phyloP scores from a whole-genome alignment of 495 filamentous ascomycete genomes.

The Trichoderma virens region DNA sequence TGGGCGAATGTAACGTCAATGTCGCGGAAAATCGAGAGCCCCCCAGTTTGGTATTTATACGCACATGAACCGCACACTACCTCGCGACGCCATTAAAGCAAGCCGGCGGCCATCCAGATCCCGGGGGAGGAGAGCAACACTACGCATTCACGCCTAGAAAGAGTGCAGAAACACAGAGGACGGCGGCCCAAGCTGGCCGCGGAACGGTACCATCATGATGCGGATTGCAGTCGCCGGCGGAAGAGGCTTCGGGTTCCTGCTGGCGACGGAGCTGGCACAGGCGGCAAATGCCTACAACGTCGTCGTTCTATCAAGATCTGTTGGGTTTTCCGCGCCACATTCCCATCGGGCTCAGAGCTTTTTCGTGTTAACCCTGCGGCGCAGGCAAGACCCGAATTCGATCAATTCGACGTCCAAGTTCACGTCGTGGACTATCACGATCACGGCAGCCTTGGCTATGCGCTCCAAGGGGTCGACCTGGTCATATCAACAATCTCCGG shows the following conservation, averaged over 20 bases:
- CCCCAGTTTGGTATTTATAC: conserved; percentile 8
- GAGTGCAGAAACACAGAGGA: not conserved
- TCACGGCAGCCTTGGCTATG: conserved; percentile 46
- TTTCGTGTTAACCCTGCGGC: conserved; percentile 12
- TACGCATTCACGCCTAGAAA: not conserved
- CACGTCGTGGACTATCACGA: conserved; percentile 56
- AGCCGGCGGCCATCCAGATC: not conserved
- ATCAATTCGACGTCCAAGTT: conserved; percentile 48
- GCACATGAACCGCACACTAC: conserved; percentile 6
- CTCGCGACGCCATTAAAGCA: not conserved
- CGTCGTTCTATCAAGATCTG: conserved; percentile 58
- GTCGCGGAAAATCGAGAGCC: conserved; percentile 6
- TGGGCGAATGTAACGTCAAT: conserved; percentile 6
- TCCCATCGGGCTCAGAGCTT: not conserved
- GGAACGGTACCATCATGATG: conserved; percentile 40
- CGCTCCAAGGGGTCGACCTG: conserved; percentile 62
- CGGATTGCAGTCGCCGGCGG: conserved; percentile 68
- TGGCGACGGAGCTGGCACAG: conserved; percentile 51
- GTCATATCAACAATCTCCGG: conserved; percentile 68
- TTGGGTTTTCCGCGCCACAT: conserved; percentile 25
- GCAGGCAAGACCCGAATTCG: conserved; percentile 14
- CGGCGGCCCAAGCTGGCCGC: not conserved
- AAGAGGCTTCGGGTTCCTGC: conserved; percentile 57
- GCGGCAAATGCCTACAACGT: conserved; percentile 49
- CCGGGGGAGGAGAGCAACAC: not conserved